Evolutionary conservation across 169 alveolate species (phyloP), one percentile per base, ranked within the genome.

Genomic region (Cystoisospora suis): DNA sequence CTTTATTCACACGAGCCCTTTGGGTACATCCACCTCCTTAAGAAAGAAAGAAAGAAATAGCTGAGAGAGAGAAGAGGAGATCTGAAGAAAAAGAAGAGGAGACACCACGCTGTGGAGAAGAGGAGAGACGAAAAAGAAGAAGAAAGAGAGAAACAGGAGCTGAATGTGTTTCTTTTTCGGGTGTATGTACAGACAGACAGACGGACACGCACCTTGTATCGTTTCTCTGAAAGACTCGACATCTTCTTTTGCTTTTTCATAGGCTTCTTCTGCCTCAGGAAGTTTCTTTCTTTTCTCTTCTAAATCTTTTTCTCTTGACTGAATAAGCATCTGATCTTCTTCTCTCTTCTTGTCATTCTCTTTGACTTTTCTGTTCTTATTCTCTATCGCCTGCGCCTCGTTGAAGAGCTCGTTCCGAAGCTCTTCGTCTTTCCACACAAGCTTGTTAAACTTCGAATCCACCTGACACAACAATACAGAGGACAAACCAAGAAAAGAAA

Each of bases 351-450:
- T 5, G 61, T 56, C 59, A 4, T 47, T 29, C 59, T 47, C 70
- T 80, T 53, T 32, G 65, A 83, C 58, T 58, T 83, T 49, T 80
- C 61, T 77, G 46, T 32, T 32, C 58, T 83, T 83, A 58, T 56
- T 45, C 80, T 83, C 80, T n/a, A 32, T 23, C 0, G 77, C 77
- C 47, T 56, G 44, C 61, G 70, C 89, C 61, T 83, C 89, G 34
- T 61, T 59, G 38, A 58, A 40, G n/a, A 83, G 80, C 61, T 83
- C 89, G 65, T 40, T 59, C 80, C 89, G 77, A 27, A 83, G 80
- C 59, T 83, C 89, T 40, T 83, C 89, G 70, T 83, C 89, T 3
- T 42, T 3, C 44, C 65, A 56, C 77, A 83, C 81, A 27, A 83
- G 4, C 80, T 83, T 38, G 29, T 83, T 56, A 17, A 83, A 56